Evolutionary conservation across 805 yeast genomes (phyloP).

Genomic region (Yarrowia phangngaensis): DNA sequence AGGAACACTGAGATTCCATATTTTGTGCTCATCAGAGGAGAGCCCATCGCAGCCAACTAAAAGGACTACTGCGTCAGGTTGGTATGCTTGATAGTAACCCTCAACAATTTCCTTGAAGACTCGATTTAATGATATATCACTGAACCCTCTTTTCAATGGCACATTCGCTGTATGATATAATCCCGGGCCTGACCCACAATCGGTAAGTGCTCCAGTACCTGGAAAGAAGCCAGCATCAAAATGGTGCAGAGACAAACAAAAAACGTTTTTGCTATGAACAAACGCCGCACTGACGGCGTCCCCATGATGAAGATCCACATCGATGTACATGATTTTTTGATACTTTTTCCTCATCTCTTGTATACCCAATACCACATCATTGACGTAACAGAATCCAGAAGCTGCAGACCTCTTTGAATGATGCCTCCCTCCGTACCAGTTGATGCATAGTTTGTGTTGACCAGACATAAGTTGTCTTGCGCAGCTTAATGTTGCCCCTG

Average conservation of each 20-base stretch:
- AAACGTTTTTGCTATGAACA: slow-evolving; percentile 50
- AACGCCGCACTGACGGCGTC: slow-evolving; percentile 75
- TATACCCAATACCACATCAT: slow-evolving; percentile 62
- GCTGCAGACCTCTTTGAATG: slow-evolving; percentile 56
- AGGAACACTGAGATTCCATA: slow-evolving; percentile 63
- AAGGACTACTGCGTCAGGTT: slow-evolving; percentile 55
- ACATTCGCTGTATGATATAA: slow-evolving; percentile 46
- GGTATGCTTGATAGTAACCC: slow-evolving; percentile 43
- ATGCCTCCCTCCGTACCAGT: slow-evolving; percentile 81
- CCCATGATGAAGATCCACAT: slow-evolving; percentile 75
- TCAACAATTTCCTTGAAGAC: slow-evolving; percentile 45
- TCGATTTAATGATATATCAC: slow-evolving; percentile 44
- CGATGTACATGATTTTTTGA: slow-evolving; percentile 55
- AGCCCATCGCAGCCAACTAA: slow-evolving; percentile 77
- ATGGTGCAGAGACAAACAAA: slow-evolving; percentile 62
- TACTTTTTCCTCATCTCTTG: slow-evolving; percentile 46
- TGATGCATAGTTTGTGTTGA: slow-evolving; percentile 45
- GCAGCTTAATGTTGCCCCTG: slow-evolving; percentile 57
- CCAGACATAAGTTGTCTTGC: slow-evolving; percentile 40
- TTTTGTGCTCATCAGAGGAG: slow-evolving; percentile 56
- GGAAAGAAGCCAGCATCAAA: slow-evolving; percentile 68
- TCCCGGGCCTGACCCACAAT: slow-evolving; percentile 43
- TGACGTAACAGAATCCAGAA: slow-evolving; percentile 69
- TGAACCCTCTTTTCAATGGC: slow-evolving; percentile 56
- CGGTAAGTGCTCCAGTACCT: slow-evolving; percentile 54